These are phyloP conservation scores for Agrostemma githago DNA, from an alignment of 148 eudicot species.

Conservation along the genomic window DNA sequence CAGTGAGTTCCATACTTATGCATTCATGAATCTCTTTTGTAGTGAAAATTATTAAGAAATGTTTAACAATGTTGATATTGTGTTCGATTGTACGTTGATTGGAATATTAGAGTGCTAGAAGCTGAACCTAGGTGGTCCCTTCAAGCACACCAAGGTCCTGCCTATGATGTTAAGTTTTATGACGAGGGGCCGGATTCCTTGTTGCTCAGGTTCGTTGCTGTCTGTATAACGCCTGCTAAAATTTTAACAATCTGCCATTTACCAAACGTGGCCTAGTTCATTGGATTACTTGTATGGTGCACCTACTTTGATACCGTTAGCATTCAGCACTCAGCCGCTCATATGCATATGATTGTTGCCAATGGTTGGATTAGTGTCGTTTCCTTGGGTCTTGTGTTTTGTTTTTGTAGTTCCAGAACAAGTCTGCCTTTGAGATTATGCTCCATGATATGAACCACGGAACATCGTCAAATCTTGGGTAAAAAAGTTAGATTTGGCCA, in stretches of 20 bases:
- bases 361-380: background rate
- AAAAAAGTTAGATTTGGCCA: background rate
- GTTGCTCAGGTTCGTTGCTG: constrained; percentile 57
- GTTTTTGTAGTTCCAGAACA: background rate
- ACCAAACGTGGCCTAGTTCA: too few relatives aligned
- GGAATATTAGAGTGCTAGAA: constrained; percentile 27
- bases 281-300: background rate
- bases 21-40: background rate
- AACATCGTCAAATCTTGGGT: background rate
- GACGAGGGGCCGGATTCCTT: constrained; percentile 52
- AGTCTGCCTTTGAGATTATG: background rate
- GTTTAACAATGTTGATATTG: constrained; percentile 9
- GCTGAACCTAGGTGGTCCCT: constrained; percentile 60
- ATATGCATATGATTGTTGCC: background rate
- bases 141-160: constrained; percentile 89
- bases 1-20: constrained; percentile 33
- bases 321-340: background rate
- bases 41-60: background rate
- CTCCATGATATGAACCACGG: background rate
- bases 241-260: too few relatives aligned
- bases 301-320: background rate
- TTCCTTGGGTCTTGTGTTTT: background rate
- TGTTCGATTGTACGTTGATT: constrained; percentile 22
- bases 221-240: too few relatives aligned
- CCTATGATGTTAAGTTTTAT: constrained; percentile 88